phyloP scores from a whole-genome alignment of 1,139 yeast species.

The Dujonia santamariae region DNA sequence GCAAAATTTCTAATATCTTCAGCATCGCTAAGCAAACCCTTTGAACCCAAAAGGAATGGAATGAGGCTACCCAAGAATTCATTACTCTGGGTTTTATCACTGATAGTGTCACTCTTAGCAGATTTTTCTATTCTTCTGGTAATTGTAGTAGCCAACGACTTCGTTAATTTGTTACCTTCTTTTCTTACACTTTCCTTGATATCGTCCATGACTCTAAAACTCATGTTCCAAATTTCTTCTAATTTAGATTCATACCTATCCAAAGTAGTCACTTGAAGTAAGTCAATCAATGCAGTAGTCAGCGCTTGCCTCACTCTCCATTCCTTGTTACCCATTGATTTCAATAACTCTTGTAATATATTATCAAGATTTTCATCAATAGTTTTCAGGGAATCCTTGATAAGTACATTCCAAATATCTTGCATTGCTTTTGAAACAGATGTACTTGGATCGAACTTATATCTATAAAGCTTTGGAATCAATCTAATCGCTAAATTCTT shows the following conservation, averaged over 20 bases:
- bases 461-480: constrained; percentile 80
- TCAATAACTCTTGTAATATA: constrained; percentile 64
- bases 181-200: constrained; percentile 89
- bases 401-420: constrained; percentile 79
- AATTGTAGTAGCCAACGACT: constrained; percentile 61
- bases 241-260: constrained; percentile 51
- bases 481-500: constrained; percentile 53
- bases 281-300: constrained; percentile 67
- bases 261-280: constrained; percentile 59
- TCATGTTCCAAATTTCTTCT: constrained; percentile 80
- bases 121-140: constrained; percentile 45
- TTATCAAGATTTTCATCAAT: constrained; percentile 51
- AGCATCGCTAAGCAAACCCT: constrained; percentile 81
- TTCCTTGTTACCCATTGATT: constrained; percentile 76
- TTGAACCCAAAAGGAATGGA: constrained; percentile 77
- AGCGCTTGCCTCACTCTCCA: constrained; percentile 96
- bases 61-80: constrained; percentile 59
- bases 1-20: constrained; percentile 82
- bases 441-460: constrained; percentile 78
- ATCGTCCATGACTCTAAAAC: constrained; percentile 89
- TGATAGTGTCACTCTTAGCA: constrained; percentile 18
- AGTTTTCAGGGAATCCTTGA: constrained; percentile 57
- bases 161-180: constrained; percentile 71
- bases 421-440: constrained; percentile 81
- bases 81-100: constrained; percentile 44